These are phyloP conservation scores for Xylariaceae sp. DNA, from an alignment of 2,329 filamentous ascomycete species.

Conservation along the genomic window DNA sequence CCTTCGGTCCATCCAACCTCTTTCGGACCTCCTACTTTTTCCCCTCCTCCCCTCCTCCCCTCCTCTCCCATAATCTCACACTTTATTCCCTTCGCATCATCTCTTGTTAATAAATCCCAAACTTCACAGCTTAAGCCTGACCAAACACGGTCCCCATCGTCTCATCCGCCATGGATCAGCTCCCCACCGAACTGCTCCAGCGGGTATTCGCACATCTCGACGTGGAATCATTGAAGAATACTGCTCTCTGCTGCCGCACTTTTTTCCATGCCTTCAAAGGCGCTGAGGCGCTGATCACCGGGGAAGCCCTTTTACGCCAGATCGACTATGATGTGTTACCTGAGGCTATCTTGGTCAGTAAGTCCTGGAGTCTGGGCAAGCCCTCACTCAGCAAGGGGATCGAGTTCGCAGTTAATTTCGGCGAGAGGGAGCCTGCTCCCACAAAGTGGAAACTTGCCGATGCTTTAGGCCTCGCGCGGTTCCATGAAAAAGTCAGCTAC, in stretches of 20 bases:
- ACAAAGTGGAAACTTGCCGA: slow-evolving; percentile 7
- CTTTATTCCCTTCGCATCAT: too few species aligned
- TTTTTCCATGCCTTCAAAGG: slow-evolving; percentile 12
- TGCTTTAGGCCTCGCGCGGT: slow-evolving; percentile 5
- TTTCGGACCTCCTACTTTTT: too few species aligned
- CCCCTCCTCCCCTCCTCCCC: too few species aligned
- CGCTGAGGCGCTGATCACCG: slow-evolving; percentile 7
- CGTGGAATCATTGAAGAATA: slow-evolving; percentile 8
- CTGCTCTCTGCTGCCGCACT: slow-evolving; percentile 8
- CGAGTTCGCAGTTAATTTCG: background rate
- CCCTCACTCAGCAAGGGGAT: background rate
- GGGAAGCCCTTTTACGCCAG: slow-evolving; percentile 6
- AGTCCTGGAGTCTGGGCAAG: background rate
- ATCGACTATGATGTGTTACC: slow-evolving; percentile 14
- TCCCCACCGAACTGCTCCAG: slow-evolving; percentile 3
- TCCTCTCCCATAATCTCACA: too few species aligned
- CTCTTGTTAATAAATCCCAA: too few species aligned
- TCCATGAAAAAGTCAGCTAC: slow-evolving; percentile 10
- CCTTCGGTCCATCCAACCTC: too few species aligned
- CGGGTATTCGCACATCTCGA: slow-evolving; percentile 6
- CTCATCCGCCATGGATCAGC: slow-evolving; percentile 3
- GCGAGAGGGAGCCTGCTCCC: background rate
- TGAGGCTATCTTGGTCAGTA: slow-evolving; percentile 9
- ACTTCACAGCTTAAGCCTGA: too few species aligned
- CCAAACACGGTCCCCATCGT: too few species aligned